Conservation (phyloP, 2,329 filamentous ascomycete species). For the Moelleriella libera region DNA sequence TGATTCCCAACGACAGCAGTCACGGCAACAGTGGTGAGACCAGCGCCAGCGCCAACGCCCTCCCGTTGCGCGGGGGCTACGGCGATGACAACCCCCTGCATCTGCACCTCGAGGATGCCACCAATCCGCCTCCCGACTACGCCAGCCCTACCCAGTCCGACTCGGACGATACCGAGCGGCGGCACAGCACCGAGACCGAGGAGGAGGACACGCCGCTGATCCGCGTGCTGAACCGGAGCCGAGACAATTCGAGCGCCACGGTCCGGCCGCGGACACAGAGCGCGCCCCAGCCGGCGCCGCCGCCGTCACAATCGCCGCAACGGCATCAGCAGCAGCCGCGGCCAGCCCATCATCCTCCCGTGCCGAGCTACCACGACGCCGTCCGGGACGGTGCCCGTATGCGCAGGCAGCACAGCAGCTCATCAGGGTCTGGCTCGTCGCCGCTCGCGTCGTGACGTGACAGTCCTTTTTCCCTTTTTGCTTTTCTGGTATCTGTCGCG, state of each 20-base stretch:
- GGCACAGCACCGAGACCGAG: slow-evolving; percentile 44
- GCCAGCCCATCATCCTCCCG: neutral
- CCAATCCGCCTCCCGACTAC: slow-evolving; percentile 57
- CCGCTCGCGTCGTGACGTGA: too few relatives aligned
- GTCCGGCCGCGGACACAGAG: slow-evolving; percentile 11
- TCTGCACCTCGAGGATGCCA: slow-evolving; percentile 35
- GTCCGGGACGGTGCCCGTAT: slow-evolving; percentile 34
- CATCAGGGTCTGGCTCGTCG: slow-evolving; percentile 3
- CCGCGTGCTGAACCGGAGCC: slow-evolving; percentile 32
- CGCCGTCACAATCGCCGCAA: slow-evolving; percentile 49
- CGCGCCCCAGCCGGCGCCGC: slow-evolving; percentile 1
- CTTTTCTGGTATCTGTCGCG: too few relatives aligned
- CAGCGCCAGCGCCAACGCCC: slow-evolving; percentile 12
- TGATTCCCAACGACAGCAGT: slow-evolving; percentile 52
- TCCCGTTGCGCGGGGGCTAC: slow-evolving; percentile 10
- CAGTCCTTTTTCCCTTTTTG: too few relatives aligned
- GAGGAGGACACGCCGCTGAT: slow-evolving; percentile 45
- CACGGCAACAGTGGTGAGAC: slow-evolving; percentile 44
- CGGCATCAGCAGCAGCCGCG: neutral
- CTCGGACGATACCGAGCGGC: slow-evolving; percentile 31
- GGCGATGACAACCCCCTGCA: slow-evolving; percentile 23
- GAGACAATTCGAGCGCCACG: slow-evolving; percentile 33
- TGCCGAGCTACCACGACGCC: slow-evolving; percentile 33
- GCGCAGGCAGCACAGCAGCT: slow-evolving; percentile 11
- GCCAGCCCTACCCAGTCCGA: slow-evolving; percentile 51